Conservation (phyloP, 2,329 filamentous ascomycete species). For the Hypocrella siamensis region DNA sequence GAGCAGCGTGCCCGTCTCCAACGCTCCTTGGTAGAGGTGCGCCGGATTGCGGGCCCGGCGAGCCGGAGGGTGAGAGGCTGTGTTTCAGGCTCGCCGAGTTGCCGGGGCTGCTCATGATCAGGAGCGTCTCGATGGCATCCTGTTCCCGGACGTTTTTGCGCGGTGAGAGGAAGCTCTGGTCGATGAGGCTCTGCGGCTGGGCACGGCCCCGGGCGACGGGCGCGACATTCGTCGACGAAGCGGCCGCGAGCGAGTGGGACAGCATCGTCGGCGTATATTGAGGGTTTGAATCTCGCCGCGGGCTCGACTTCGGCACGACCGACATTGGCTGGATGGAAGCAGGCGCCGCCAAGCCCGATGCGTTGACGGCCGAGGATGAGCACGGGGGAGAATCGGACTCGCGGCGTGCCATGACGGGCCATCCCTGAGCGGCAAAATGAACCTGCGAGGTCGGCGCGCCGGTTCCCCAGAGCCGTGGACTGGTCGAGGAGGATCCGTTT, state of each 20-base stretch:
- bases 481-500: conserved; percentile 35
- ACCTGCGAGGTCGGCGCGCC: conserved; percentile 16
- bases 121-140: conserved; percentile 63
- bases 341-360: conserved; percentile 32
- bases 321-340: conserved; percentile 37
- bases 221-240: conserved; percentile 25
- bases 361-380: conserved; percentile 14
- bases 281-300: conserved; percentile 34
- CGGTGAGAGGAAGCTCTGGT: conserved; percentile 2
- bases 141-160: conserved; percentile 38
- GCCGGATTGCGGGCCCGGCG: conserved; percentile 13
- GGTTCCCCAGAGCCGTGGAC: conserved; percentile 28
- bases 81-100: conserved; percentile 51
- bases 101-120: conserved; percentile 70
- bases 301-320: conserved; percentile 17
- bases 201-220: conserved; percentile 12
- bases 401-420: conserved; percentile 7
- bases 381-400: conserved; percentile 22
- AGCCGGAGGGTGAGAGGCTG: conserved; percentile 28
- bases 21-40: conserved; percentile 5
- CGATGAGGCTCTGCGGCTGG: conserved; percentile 22
- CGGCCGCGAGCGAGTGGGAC: conserved; percentile 31
- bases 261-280: conserved; percentile 32
- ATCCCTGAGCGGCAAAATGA: conserved; percentile 5
- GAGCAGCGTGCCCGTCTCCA: conserved; percentile 14